phyloP scores from a whole-genome alignment of 495 filamentous ascomycete species.

The Penicillium ucsense region DNA sequence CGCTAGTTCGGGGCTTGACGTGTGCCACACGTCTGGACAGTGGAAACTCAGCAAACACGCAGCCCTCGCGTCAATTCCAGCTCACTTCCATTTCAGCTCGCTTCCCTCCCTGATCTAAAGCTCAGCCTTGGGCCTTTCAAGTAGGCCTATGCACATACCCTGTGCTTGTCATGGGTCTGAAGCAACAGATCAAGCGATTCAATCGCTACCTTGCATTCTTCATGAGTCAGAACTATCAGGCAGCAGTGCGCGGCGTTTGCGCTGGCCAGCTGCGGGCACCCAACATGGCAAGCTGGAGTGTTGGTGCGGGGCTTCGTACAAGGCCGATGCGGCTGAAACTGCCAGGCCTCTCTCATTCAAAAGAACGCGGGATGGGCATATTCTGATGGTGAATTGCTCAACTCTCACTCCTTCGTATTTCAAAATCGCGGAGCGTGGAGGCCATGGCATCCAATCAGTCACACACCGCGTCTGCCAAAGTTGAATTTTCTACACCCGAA shows the following conservation, averaged over 20 bases:
- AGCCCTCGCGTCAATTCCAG: no score
- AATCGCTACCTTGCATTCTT: constrained; percentile 22
- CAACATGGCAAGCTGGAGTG: neutral
- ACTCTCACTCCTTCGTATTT: neutral
- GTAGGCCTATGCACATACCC: no score
- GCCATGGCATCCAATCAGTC: constrained; percentile 18
- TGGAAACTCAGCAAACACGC: no score
- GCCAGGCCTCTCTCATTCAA: neutral
- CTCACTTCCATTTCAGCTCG: no score
- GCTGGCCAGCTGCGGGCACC: neutral
- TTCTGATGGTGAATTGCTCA: neutral
- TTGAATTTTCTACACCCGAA: constrained; percentile 13
- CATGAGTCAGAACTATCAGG: constrained; percentile 12
- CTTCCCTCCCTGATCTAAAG: no score
- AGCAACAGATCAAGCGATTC: no score
- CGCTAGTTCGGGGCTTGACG: no score
- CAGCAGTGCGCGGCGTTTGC: constrained; percentile 4
- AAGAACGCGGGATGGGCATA: neutral
- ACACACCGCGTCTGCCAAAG: constrained; percentile 12
- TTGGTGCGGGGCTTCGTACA: neutral
- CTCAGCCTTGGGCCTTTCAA: no score
- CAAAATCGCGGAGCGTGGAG: neutral
- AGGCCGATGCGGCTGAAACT: neutral
- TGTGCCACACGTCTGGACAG: no score
- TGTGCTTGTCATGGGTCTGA: no score